These are phyloP conservation scores for Crithidia fasciculata DNA, from an alignment of 208 protist genomes.

Conservation along the genomic window DNA sequence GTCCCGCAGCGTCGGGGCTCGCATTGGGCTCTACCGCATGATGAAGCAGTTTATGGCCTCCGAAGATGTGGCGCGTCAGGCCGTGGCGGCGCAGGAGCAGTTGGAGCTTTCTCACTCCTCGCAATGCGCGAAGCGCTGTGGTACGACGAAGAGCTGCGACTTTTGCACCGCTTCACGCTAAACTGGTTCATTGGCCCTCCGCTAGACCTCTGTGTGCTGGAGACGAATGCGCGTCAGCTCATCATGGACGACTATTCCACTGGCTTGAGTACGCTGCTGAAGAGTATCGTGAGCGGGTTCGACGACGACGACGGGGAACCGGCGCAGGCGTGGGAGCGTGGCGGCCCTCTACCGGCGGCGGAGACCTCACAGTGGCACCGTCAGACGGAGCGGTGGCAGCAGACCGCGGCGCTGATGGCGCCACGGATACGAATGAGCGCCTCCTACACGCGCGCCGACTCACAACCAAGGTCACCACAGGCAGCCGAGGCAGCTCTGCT, in stretches of 20 bases:
- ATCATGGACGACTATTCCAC: slow-evolving; percentile 13
- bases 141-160: slow-evolving; percentile 13
- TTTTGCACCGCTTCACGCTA: slow-evolving; percentile 23
- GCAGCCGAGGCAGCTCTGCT: neutral
- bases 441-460: slow-evolving; percentile 7
- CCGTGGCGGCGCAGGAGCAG: neutral
- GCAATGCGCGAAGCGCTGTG: slow-evolving; percentile 13
- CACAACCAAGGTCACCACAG: neutral
- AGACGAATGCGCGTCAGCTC: slow-evolving; percentile 23
- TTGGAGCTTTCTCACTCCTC: neutral
- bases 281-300: neutral
- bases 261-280: neutral
- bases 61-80: slow-evolving; percentile 16
- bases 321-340: slow-evolving; percentile 1
- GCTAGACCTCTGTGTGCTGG: slow-evolving; percentile 22
- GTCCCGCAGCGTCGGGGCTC: slow-evolving; percentile 6
- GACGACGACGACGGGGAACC: neutral
- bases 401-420: neutral
- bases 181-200: slow-evolving; percentile 9
- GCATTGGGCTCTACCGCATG: slow-evolving; percentile 9
- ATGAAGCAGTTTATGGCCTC: slow-evolving; percentile 19
- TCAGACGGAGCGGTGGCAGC: slow-evolving; percentile 10
- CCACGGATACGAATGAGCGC: slow-evolving; percentile 4
- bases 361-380: neutral
- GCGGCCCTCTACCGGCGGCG: neutral